phyloP scores from a whole-genome alignment of 2,329 filamentous ascomycete genomes.

The Colletotrichum falcatum region DNA sequence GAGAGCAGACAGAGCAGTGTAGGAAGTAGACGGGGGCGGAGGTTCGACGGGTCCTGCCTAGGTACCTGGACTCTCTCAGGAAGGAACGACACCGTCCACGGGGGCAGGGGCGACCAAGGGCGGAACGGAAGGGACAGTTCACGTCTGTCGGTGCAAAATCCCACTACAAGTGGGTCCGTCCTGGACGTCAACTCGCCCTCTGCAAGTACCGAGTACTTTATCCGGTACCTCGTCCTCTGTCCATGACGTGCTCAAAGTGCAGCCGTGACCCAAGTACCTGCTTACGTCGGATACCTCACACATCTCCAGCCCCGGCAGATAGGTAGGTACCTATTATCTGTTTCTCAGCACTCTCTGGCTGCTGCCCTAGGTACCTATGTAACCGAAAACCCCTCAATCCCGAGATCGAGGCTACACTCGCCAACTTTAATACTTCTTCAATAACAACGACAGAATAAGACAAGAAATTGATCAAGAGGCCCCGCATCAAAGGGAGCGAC shows the following conservation, averaged over 20 bases:
- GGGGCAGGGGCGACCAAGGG: slow-evolving; percentile 36
- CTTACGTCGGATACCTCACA: too few species aligned
- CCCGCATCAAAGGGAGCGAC: slow-evolving; percentile 14
- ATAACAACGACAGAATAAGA: neutral
- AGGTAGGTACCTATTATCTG: neutral
- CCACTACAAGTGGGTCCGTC: slow-evolving; percentile 42
- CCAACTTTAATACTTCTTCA: neutral
- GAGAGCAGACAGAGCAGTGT: neutral
- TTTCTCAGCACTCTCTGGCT: neutral
- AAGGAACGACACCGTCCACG: slow-evolving; percentile 25
- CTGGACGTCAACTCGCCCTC: slow-evolving; percentile 39
- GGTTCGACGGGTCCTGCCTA: slow-evolving; percentile 29
- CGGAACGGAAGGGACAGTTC: slow-evolving; percentile 42
- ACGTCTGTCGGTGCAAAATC: slow-evolving; percentile 43
- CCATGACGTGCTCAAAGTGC: slow-evolving; percentile 34
- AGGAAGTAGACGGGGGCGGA: slow-evolving; percentile 14
- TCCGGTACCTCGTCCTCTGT: neutral
- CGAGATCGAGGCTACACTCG: neutral
- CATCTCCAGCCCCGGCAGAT: too few species aligned
- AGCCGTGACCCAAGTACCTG: neutral
- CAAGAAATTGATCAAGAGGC: too few species aligned
- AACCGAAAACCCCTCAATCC: neutral
- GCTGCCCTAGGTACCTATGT: neutral
- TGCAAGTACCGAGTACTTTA: slow-evolving; percentile 17
- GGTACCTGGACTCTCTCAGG: slow-evolving; percentile 9